Base-by-base conservation (phyloP, 2,329 filamentous ascomycete species). In the Neoascochyta sp. region DNA sequence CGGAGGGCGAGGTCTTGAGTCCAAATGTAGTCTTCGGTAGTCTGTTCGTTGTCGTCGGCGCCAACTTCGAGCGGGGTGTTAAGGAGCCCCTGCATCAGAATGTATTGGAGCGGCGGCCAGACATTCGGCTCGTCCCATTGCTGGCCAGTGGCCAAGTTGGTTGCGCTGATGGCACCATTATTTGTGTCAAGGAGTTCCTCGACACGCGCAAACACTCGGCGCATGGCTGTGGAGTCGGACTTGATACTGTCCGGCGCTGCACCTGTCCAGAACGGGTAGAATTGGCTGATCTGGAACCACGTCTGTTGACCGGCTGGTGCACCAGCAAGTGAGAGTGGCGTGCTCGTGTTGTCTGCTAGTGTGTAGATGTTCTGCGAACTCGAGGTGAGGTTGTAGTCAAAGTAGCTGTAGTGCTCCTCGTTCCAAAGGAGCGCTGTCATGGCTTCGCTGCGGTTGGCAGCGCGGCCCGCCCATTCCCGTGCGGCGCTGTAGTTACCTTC, bases 81-180 rank as follows among this genome's bases (percentile, higher is more conserved):
- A 31, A 77, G 67, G 5, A 83, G 67, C 5, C 76, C 77, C 21
- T 75, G 54, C 64, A 82, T 82, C 15, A 82, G 64, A 23, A 79
- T 68, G 57, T 83, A 76, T 64, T 78, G 75, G 27, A 81, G 68
- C 3, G 79, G 78, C 8, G 80, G 80, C 80, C 80, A 84, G 15
- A 83, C 80, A 46, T 78, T 83, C 0, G 79, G 79, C 53, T 81
- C 73, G 32, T 84, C 80, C 80, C 80, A 84, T 52, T 83, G 80
- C 65, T 83, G 73, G 9, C 74, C 74, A 0, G 78, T 76, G 24
- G 58, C 48, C 34, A 77, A 63, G 48, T 82, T 83, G 4, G 78
- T 81, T 0, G 80, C 75, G 2, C 78, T 69, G 24, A 83, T 75
- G 19, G 73, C 78, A 19, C 80, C 80, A 0, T 60, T 56, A 9